phyloP scores from a whole-genome alignment of 1,139 yeast species.

The Cylindricascospora bacillispora region DNA sequence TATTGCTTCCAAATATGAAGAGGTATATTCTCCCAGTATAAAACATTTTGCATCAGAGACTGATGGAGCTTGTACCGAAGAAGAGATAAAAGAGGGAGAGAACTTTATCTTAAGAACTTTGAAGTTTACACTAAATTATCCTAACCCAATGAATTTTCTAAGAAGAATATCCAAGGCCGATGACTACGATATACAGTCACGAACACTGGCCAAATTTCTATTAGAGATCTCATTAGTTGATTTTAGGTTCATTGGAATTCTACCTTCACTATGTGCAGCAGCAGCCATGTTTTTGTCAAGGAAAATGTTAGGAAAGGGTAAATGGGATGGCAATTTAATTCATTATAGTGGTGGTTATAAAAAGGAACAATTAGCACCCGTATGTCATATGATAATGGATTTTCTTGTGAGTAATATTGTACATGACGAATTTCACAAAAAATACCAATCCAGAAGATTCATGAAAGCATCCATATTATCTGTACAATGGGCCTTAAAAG shows the following conservation, averaged over 20 bases:
- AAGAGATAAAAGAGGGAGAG: slow-evolving; percentile 80
- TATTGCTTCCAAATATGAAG: slow-evolving; percentile 93
- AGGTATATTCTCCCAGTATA: slow-evolving; percentile 83
- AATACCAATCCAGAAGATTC: slow-evolving; percentile 81
- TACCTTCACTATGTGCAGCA: slow-evolving; percentile 81
- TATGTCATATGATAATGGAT: slow-evolving; percentile 62
- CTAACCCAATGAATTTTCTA: slow-evolving; percentile 88
- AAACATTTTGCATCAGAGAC: slow-evolving; percentile 81
- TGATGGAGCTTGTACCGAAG: slow-evolving; percentile 65
- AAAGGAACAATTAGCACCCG: slow-evolving; percentile 55
- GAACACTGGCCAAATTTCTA: slow-evolving; percentile 84
- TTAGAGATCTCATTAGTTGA: slow-evolving; percentile 75
- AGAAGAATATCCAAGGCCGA: slow-evolving; percentile 92
- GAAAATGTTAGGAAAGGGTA: slow-evolving; percentile 56
- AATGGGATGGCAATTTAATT: slow-evolving; percentile 73
- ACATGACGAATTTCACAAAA: slow-evolving; percentile 88
- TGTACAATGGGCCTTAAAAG: slow-evolving; percentile 75
- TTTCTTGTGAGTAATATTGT: slow-evolving; percentile 74
- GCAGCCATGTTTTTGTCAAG: slow-evolving; percentile 86
- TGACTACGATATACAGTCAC: slow-evolving; percentile 81
- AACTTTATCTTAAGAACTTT: slow-evolving; percentile 65
- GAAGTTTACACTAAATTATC: slow-evolving; percentile 71
- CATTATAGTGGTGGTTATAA: slow-evolving; percentile 92
- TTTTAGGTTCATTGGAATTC: slow-evolving; percentile 62
- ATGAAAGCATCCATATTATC: slow-evolving; percentile 85